phyloP scores from a whole-genome alignment of 305 asterid genomes.

The Fraxinus dipetala region DNA sequence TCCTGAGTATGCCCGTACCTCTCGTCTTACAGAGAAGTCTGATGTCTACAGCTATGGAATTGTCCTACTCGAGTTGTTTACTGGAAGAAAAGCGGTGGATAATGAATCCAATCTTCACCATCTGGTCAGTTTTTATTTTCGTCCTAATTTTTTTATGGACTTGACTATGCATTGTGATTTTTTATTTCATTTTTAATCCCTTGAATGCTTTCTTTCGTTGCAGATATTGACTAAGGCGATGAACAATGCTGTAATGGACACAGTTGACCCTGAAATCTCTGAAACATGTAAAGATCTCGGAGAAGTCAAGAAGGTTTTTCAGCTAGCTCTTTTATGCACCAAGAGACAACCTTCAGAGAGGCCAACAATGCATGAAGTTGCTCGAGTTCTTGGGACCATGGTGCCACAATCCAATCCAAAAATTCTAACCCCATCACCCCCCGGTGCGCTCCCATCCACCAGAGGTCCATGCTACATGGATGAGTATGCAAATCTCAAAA shows the following conservation, averaged over 20 bases:
- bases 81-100: slow-evolving; percentile 87
- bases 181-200: neutral
- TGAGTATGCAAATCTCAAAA: slow-evolving; percentile 80
- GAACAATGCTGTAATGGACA: slow-evolving; percentile 82
- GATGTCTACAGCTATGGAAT: slow-evolving; percentile 91
- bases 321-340: slow-evolving; percentile 87
- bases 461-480: slow-evolving; percentile 68
- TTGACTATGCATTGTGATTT: neutral
- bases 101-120: slow-evolving; percentile 89
- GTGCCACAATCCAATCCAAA: slow-evolving; percentile 38
- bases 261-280: slow-evolving; percentile 69
- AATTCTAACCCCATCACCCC: slow-evolving; percentile 1
- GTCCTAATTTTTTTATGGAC: neutral
- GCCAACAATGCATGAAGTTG: slow-evolving; percentile 92
- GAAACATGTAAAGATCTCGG: slow-evolving; percentile 80
- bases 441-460: slow-evolving; percentile 34
- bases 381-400: slow-evolving; percentile 64
- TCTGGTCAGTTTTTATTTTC: slow-evolving; percentile 40
- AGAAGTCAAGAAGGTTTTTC: slow-evolving; percentile 80
- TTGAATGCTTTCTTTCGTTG: neutral
- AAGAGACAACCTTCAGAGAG: slow-evolving; percentile 78
- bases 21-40: slow-evolving; percentile 91
- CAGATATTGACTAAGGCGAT: slow-evolving; percentile 79
- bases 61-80: slow-evolving; percentile 79
- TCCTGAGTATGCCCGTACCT: slow-evolving; percentile 93